These are phyloP conservation scores for Rhizoclosmatium sp. DNA, from an alignment of 192 early-diverging fungal species.

Conservation along the genomic window DNA sequence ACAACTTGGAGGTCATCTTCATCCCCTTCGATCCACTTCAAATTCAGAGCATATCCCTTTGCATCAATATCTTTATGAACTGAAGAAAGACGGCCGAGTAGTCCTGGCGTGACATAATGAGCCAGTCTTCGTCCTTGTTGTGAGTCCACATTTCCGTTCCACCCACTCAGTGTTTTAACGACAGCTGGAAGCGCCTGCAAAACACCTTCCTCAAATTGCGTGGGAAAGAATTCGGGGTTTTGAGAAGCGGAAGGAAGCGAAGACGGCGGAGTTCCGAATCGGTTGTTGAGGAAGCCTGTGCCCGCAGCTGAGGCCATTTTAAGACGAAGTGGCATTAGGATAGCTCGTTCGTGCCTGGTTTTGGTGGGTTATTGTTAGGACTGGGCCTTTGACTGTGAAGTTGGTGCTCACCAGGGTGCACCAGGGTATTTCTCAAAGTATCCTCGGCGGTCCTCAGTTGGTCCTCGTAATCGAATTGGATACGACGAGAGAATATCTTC, in stretches of 20 bases:
- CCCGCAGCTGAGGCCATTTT: constrained; percentile 13
- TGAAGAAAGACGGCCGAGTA: background rate
- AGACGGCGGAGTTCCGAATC: background rate
- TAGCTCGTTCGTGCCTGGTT: constrained; percentile 17
- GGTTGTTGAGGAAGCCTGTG: constrained; percentile 27
- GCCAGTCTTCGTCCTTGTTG: background rate
- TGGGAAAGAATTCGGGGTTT: background rate
- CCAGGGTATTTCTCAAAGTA: background rate
- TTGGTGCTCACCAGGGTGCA: background rate
- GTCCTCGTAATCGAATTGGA: background rate
- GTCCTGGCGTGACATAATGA: background rate
- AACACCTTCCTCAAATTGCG: background rate
- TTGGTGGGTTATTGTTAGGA: background rate
- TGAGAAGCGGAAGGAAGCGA: background rate
- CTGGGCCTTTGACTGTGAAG: background rate
- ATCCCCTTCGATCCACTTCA: constrained; percentile 1
- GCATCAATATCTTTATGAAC: background rate
- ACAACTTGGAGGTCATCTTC: background rate
- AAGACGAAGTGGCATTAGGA: constrained; percentile 33
- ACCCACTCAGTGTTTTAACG: constrained; percentile 11
- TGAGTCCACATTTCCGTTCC: constrained; percentile 10
- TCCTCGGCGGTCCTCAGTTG: background rate
- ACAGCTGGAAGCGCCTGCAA: constrained; percentile 4
- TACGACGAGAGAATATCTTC: background rate
- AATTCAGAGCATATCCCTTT: background rate